phyloP scores from a whole-genome alignment of 2,329 filamentous ascomycete genomes.

The Aspergillus pseudotamarii region DNA sequence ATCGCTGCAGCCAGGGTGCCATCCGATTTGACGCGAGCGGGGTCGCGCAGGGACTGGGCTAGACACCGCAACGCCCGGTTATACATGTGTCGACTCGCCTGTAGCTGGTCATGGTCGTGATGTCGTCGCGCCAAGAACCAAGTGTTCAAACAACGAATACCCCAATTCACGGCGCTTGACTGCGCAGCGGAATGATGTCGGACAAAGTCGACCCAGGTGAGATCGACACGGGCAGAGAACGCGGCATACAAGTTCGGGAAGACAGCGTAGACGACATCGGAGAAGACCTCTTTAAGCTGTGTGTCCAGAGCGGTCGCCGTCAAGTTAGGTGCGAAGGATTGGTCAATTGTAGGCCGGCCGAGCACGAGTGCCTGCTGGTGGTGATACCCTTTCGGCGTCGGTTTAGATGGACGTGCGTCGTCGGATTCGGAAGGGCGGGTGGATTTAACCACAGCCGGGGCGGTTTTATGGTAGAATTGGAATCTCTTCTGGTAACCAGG shows the following conservation, averaged over 20 bases:
- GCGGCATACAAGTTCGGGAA: constrained; percentile 21
- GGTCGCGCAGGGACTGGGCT: constrained; percentile 12
- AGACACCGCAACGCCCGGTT: constrained; percentile 18
- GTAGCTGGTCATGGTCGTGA: constrained; percentile 15
- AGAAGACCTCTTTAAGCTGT: constrained; percentile 21
- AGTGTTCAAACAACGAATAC: constrained; percentile 16
- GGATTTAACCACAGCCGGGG: constrained; percentile 9
- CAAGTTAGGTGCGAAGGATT: constrained; percentile 13
- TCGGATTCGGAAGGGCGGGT: neutral
- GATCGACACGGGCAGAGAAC: constrained; percentile 18
- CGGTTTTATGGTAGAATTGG: constrained; percentile 21
- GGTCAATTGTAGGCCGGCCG: constrained; percentile 15
- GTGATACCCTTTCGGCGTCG: neutral
- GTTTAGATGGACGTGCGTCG: neutral
- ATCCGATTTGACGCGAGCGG: constrained; percentile 15
- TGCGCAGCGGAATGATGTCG: constrained; percentile 14
- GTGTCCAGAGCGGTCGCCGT: constrained; percentile 13
- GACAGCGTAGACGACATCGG: constrained; percentile 17
- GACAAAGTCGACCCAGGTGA: constrained; percentile 25
- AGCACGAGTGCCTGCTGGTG: neutral
- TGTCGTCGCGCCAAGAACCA: constrained; percentile 21
- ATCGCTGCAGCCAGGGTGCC: constrained; percentile 22
- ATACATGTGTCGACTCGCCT: constrained; percentile 24
- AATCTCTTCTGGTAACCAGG: constrained; percentile 23
- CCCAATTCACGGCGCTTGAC: constrained; percentile 13